phyloP scores from a whole-genome alignment of 2,329 filamentous ascomycete species.

The Beauveria varroae region DNA sequence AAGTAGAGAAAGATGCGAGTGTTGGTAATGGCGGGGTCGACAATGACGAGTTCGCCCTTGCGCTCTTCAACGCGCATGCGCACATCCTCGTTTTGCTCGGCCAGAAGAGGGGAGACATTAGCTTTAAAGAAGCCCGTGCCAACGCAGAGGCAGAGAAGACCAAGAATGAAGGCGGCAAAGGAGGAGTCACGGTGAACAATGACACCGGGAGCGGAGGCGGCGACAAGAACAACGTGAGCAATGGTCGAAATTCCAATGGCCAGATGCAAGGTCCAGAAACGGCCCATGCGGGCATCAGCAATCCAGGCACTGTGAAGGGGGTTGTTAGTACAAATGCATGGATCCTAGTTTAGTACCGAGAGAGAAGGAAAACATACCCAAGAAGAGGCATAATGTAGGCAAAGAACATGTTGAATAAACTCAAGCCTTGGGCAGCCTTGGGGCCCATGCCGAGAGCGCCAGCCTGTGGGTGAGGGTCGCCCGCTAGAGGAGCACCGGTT shows the following conservation, averaged over 20 bases:
- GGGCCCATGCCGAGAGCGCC: slow-evolving; percentile 53
- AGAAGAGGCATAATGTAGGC: slow-evolving; percentile 52
- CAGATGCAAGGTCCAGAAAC: slow-evolving; percentile 65
- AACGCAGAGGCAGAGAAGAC: slow-evolving; percentile 45
- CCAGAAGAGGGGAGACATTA: slow-evolving; percentile 66
- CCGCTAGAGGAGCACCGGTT: slow-evolving; percentile 39
- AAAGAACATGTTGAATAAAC: slow-evolving; percentile 53
- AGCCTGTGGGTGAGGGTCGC: slow-evolving; percentile 22
- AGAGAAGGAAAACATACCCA: slow-evolving; percentile 28
- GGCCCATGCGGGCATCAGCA: slow-evolving; percentile 64
- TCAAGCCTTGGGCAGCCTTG: slow-evolving; percentile 42
- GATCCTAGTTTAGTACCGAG: slow-evolving; percentile 17
- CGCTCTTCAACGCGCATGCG: slow-evolving; percentile 49
- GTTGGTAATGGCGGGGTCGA: slow-evolving; percentile 62
- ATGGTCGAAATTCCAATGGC: slow-evolving; percentile 58
- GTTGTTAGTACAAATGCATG: slow-evolving; percentile 13
- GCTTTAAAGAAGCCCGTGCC: slow-evolving; percentile 78
- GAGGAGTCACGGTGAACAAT: slow-evolving; percentile 50
- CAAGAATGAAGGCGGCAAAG: slow-evolving; percentile 62
- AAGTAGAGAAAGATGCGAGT: slow-evolving; percentile 61
- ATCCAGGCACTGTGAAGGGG: slow-evolving; percentile 36
- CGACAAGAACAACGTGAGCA: slow-evolving; percentile 59
- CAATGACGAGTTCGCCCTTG: slow-evolving; percentile 59
- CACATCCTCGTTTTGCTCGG: slow-evolving; percentile 59
- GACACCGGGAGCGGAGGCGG: slow-evolving; percentile 55